Evolutionary conservation across 2,329 filamentous ascomycete genomes (phyloP), one percentile per base, ranked within the genome.

Genomic region (Didymella exigua): DNA sequence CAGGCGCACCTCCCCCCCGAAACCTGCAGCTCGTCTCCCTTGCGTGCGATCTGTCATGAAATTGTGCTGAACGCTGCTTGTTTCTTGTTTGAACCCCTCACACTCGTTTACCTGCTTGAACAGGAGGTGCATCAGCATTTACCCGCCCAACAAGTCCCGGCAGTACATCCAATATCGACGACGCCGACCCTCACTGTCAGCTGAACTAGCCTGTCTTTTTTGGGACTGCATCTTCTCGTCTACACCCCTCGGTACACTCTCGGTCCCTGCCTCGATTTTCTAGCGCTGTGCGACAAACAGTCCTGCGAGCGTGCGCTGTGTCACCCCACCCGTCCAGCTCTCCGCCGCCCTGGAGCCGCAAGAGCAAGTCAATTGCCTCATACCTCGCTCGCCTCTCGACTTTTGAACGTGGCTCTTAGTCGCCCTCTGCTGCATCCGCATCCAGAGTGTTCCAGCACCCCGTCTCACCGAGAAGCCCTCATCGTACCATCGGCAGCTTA

Each of bases 211-310:
- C 45, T 56, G 52, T 33, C 49, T 57, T 56, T 42, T 54, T 43
- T 59, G 55, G 40, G 54, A 30, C 45, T 34, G 44, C 55, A 49
- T 51, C 54, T 51, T 49, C 52, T 56, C 56, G 59, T 51, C 53
- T 13, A 44, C 42, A 49, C 46, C 47, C 47, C 29, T 51, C 60
- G 44, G 52, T 54, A 38, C 31, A 43, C 41, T 42, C 36, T 54
- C 61, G 47, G 54, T 54, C 46, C 53, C 56, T 51, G 54, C 59
- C 45, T 61, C 64, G 43, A 60, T 70, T 67, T 48, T 68, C 71
- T 73, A 71, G 70, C 65, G 54, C 55, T 48, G 70, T 69, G 56
- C 63, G 16, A 73, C 70, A 16, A 43, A 49, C 29, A 50, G 31
- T 50, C 58, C 42, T 56, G 60, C 64, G 62, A 66, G 67, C 67